These are phyloP conservation scores for Blumeria hordei DNA, from an alignment of 2,329 filamentous ascomycete species.

Conservation along the genomic window DNA sequence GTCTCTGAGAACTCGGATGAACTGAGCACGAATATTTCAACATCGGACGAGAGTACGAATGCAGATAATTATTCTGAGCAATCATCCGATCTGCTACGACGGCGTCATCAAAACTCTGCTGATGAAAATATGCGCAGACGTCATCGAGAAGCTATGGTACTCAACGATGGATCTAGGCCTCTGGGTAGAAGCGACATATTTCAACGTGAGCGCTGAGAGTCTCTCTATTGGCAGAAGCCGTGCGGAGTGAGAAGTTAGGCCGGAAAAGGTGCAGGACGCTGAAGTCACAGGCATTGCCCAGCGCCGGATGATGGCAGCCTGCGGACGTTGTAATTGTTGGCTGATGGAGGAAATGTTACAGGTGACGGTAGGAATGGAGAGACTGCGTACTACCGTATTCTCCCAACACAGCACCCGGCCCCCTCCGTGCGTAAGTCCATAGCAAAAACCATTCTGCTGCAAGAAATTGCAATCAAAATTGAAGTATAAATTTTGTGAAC, in stretches of 20 bases:
- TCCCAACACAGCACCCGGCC: not conserved
- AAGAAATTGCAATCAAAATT: too few species aligned
- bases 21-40: conserved; percentile 14
- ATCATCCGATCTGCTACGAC: conserved; percentile 16
- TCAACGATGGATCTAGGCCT: conserved; percentile 63
- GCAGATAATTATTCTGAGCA: conserved; percentile 16
- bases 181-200: conserved; percentile 58
- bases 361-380: not conserved
- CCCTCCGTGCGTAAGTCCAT: too few species aligned
- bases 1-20: conserved; percentile 14
- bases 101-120: conserved; percentile 30
- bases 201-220: conserved; percentile 19
- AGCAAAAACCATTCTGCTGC: too few species aligned
- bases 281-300: not conserved
- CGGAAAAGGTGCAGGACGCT: not conserved
- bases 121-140: conserved; percentile 52
- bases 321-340: not conserved
- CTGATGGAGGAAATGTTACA: not conserved
- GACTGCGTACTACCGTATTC: not conserved
- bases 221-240: too few species aligned
- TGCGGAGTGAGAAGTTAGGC: too few species aligned
- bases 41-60: conserved; percentile 20
- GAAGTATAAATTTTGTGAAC: too few species aligned
- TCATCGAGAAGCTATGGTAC: conserved; percentile 69
- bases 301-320: not conserved